Base-by-base conservation (phyloP, 768 basidiomycete genomes). In the Neoboletus subvelutipes region DNA sequence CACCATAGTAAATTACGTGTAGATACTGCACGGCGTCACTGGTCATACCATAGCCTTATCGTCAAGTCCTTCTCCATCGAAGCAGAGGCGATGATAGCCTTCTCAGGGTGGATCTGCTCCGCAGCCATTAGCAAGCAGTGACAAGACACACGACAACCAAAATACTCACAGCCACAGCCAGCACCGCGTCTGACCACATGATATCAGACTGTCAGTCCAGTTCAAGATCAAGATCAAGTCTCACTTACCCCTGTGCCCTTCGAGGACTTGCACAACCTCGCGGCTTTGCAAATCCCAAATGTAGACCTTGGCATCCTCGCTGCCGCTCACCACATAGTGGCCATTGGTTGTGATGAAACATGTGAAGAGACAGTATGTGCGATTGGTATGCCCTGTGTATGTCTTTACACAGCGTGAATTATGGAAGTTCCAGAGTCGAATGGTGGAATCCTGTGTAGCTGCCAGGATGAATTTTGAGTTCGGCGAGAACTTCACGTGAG, bases 341-440 rank as follows among this genome's bases (percentile, higher is more conserved):
- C 83, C 81, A 10, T 78, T 75, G 12, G 54, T 73, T 0, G 81
- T 83, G 40, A 78, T 79, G 67, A 93, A 91, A 63, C 83, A 84
- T 6, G 88, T 76, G 57, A 83, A 80, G 56, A 94, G 77, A 64
- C 90, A 94, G 62, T 87, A 96, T 33, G 90, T 92, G 46, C 90
- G 83, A 71, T 94, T 96, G 5, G 78, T 78, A 68, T 96, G 94
- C 0, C 94, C 93, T 0, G 80, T 84, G 67, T 94, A 94, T 3
- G 94, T 96, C 76, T 98, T 98, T 24, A 96, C 86, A 63, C 93
- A 93, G 57, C 88, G 87, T 5, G 92, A 91, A 9, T 84, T 88
- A 57, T 94, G 92, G 68, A 89, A 94, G 70, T 96, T 91, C 94
- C 97, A 98, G 17, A 99, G 75, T 2, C 96, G 85, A 57, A 98